Evolutionary conservation across 768 basidiomycete species (phyloP).

Genomic region (Rhodotorula graminis): DNA sequence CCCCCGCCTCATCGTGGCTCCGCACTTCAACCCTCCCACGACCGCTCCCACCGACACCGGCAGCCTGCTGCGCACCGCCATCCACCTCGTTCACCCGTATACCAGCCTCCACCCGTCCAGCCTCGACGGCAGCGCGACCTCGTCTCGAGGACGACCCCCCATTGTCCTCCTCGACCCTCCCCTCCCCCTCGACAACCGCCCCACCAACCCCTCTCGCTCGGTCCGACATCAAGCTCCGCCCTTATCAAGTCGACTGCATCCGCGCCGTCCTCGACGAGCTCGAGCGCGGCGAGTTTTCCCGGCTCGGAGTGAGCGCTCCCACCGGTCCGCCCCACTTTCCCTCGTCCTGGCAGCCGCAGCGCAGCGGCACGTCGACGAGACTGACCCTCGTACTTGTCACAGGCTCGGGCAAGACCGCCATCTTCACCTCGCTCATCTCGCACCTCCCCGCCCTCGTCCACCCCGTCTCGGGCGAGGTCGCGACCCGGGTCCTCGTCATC

Average conservation of each 20-base stretch:
- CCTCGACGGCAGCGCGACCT: not conserved
- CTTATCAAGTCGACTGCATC: slow-evolving; percentile 80
- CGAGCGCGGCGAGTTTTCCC: slow-evolving; percentile 56
- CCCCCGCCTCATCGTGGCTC: not conserved
- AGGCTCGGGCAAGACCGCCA: slow-evolving; percentile 81
- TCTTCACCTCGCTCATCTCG: slow-evolving; percentile 77
- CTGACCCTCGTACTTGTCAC: too few species aligned
- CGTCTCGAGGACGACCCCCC: too few species aligned
- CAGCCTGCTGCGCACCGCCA: not conserved
- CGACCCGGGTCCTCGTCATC: slow-evolving; percentile 61
- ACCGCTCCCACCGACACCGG: not conserved
- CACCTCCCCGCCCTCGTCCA: slow-evolving; percentile 52
- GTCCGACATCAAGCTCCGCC: slow-evolving; percentile 49
- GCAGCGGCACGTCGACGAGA: too few species aligned
- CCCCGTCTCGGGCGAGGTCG: not conserved
- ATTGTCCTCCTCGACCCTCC: not conserved
- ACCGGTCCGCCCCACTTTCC: slow-evolving; percentile 8
- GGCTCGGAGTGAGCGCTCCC: slow-evolving; percentile 77
- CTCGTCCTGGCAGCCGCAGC: too few species aligned
- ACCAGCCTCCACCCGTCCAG: too few species aligned
- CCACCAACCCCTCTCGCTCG: not conserved
- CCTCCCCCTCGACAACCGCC: not conserved
- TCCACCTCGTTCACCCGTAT: not conserved
- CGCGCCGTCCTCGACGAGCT: slow-evolving; percentile 70
- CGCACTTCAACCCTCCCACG: too few species aligned